phyloP scores from a whole-genome alignment of 208 protist species.

The Crithidia sp. region DNA sequence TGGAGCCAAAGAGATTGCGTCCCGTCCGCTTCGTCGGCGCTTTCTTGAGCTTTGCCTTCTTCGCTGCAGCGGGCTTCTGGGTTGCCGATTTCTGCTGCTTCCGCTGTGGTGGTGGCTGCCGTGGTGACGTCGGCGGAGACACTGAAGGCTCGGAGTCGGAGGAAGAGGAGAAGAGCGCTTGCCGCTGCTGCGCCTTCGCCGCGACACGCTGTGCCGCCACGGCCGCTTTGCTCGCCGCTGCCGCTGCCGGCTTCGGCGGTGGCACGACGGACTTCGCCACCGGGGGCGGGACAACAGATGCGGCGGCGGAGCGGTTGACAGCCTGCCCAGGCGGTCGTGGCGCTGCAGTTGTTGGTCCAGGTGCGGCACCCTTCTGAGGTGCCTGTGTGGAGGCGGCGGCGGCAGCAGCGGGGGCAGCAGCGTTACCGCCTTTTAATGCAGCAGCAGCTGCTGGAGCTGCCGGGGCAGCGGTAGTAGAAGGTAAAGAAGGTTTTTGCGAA shows the following conservation, averaged over 20 bases:
- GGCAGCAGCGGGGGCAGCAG: not conserved
- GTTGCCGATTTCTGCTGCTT: not conserved
- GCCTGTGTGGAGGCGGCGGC: not conserved
- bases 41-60: conserved; percentile 7
- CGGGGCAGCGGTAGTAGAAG: not conserved
- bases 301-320: not conserved
- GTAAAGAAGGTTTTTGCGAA: conserved; percentile 1
- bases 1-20: conserved; percentile 7
- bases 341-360: not conserved
- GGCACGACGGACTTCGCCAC: conserved; percentile 13
- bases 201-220: not conserved
- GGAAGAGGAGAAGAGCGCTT: conserved; percentile 32
- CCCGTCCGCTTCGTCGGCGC: conserved; percentile 1
- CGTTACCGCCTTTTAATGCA: not conserved
- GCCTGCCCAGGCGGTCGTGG: not conserved
- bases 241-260: conserved; percentile 17
- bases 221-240: conserved; percentile 1
- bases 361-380: not conserved
- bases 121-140: not conserved
- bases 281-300: conserved; percentile 1
- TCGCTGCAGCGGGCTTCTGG: not conserved
- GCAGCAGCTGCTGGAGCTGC: not conserved
- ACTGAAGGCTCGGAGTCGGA: conserved; percentile 27
- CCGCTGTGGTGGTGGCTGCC: not conserved
- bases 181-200: conserved; percentile 12